Evolutionary conservation across 1,284 basidiomycete genomes (phyloP).

Genomic region (Pascua sp.): DNA sequence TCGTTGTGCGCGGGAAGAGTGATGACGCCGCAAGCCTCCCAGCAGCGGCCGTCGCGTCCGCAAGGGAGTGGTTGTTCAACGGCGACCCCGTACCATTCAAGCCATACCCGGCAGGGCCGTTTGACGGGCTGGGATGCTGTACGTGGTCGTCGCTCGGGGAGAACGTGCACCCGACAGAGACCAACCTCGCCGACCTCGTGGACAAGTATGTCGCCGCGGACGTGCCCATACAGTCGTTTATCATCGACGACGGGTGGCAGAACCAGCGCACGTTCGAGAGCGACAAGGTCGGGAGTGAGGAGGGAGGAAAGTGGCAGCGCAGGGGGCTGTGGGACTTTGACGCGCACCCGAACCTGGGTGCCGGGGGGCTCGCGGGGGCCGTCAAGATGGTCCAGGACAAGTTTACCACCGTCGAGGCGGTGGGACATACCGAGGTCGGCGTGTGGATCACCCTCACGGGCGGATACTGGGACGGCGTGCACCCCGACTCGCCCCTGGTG

Average conservation of each 20-base stretch:
- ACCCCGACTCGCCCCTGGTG: conserved; percentile 25
- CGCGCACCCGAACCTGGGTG: conserved; percentile 4
- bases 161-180: conserved; percentile 8
- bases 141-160: conserved; percentile 17
- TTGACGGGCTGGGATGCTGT: conserved; percentile 17
- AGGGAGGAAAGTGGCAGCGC: neutral
- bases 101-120: neutral
- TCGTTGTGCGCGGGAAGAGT: neutral
- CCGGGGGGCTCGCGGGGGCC: conserved; percentile 1
- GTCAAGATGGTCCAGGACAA: conserved; percentile 5
- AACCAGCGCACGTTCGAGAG: conserved; percentile 13
- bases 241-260: conserved; percentile 45
- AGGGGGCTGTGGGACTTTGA: conserved; percentile 14
- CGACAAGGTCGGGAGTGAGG: neutral
- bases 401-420: neutral
- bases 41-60: neutral
- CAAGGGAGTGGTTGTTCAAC: conserved; percentile 1
- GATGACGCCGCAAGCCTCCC: neutral
- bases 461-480: conserved; percentile 38
- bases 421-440: conserved; percentile 19
- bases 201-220: conserved; percentile 1
- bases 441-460: conserved; percentile 34
- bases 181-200: conserved; percentile 7
- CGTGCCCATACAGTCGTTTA: conserved; percentile 30
- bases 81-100: neutral